phyloP scores from a whole-genome alignment of 306 rosid genomes.

The Rosa rugosa region DNA sequence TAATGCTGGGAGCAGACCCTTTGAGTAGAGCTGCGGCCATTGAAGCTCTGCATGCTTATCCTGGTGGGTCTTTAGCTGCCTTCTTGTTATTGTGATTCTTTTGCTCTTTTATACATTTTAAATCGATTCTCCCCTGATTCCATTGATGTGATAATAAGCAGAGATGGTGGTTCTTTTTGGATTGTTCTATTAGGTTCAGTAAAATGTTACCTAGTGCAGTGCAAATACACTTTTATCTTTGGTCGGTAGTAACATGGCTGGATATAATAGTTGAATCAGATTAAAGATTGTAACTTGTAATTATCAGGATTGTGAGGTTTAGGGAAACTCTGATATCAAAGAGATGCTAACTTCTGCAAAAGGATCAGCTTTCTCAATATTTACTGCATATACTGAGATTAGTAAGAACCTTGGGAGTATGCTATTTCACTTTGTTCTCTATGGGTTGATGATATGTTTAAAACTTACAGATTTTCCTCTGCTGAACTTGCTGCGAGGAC shows the following conservation, averaged over 20 bases:
- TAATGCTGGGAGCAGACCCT: conserved; percentile 95
- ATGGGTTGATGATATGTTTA: conserved; percentile 43
- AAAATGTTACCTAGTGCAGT: background rate
- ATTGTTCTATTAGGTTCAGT: background rate
- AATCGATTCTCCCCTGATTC: background rate
- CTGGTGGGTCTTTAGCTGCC: conserved; percentile 44
- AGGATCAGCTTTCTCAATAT: background rate
- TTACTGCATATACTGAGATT: background rate
- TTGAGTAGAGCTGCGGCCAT: conserved; percentile 72
- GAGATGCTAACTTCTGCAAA: background rate
- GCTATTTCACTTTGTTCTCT: conserved; percentile 18
- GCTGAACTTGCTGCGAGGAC: conserved; percentile 64
- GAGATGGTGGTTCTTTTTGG: background rate
- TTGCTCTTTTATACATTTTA: background rate
- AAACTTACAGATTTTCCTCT: conserved; percentile 60
- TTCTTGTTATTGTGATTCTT: background rate
- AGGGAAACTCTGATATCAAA: background rate
- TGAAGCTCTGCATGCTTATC: conserved; percentile 82
- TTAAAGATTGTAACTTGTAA: background rate
- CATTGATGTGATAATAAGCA: too few relatives aligned
- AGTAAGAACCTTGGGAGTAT: conserved; percentile 5
- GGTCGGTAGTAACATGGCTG: background rate
- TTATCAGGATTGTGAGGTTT: background rate
- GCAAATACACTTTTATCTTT: background rate
- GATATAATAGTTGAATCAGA: background rate